Conservation (phyloP, 176 grass and related monocot species). For the Zea luxurians region DNA sequence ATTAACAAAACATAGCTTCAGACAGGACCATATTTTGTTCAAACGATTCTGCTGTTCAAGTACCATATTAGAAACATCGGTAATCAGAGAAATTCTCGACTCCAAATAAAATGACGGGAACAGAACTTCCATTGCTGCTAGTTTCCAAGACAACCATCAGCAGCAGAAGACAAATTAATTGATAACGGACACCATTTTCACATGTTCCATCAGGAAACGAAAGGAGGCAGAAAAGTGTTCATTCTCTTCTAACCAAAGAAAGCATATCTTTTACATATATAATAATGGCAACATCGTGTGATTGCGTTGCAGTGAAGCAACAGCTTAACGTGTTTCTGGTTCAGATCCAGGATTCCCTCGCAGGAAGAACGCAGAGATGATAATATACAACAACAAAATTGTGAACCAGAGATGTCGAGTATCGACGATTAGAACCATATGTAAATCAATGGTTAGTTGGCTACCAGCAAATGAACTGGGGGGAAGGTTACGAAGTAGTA, state of each 20-base stretch:
- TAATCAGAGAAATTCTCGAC: not conserved
- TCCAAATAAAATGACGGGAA: not conserved
- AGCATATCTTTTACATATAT: constrained; percentile 38
- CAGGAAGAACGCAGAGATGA: constrained; percentile 33
- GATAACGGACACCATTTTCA: not conserved
- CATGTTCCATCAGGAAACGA: not conserved
- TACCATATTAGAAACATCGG: not conserved
- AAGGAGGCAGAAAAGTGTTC: not conserved
- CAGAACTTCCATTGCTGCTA: not conserved
- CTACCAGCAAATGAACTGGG: constrained; percentile 8
- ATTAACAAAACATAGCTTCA: no score
- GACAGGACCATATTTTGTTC: not conserved
- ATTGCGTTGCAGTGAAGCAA: not conserved
- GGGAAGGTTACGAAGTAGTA: not conserved
- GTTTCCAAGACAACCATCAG: not conserved
- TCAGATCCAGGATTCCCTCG: constrained; percentile 15
- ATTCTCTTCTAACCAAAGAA: not conserved
- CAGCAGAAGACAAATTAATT: not conserved
- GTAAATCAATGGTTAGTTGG: constrained; percentile 45
- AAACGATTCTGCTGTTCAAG: not conserved
- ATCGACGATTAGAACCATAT: not conserved
- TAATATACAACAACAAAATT: constrained; percentile 70
- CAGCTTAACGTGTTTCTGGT: constrained; percentile 19
- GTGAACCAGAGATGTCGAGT: constrained; percentile 23
- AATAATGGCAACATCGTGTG: constrained; percentile 1